A percentile compares a stretch with the other conserved stretches of the same genome.
Conservation (phyloP, 805 yeast species). For the Candida germanica region DNA sequence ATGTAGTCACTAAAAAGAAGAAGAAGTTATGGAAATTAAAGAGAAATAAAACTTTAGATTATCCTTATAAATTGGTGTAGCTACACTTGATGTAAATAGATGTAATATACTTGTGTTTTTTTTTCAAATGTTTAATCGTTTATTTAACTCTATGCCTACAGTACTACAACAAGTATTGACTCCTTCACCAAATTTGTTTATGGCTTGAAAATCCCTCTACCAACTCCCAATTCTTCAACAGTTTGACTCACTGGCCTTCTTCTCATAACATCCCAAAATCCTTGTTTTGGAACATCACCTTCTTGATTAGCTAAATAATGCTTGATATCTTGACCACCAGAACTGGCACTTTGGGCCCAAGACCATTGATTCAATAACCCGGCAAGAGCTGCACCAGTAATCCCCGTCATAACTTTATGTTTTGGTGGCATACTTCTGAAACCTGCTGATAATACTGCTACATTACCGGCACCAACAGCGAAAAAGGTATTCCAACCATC, state of each 20-base stretch:
- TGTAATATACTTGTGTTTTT: too few species aligned
- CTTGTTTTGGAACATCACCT: slow-evolving; percentile 35
- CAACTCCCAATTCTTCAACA: slow-evolving; percentile 68
- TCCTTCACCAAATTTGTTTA: too few species aligned
- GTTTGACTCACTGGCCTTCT: slow-evolving; percentile 83
- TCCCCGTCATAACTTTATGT: slow-evolving; percentile 39
- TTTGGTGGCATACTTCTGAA: slow-evolving; percentile 40
- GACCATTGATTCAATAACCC: slow-evolving; percentile 37
- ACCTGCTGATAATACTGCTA: slow-evolving; percentile 44
- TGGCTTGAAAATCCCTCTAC: slow-evolving; percentile 52
- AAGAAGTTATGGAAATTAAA: slow-evolving; percentile 87
- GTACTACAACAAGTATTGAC: not conserved
- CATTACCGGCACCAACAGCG: slow-evolving; percentile 55
- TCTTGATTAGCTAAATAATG: slow-evolving; percentile 39
- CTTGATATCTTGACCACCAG: slow-evolving; percentile 36
- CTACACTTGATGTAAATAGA: slow-evolving; percentile 2
- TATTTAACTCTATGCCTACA: too few species aligned
- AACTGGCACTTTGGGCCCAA: slow-evolving; percentile 41
- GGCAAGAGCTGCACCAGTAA: slow-evolving; percentile 37
- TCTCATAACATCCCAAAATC: slow-evolving; percentile 77
- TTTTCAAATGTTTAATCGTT: too few species aligned
- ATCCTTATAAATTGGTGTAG: slow-evolving; percentile 62
- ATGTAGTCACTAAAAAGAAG: slow-evolving; percentile 75
- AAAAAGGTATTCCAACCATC: slow-evolving; percentile 64
- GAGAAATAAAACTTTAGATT: slow-evolving; percentile 76